Evolutionary conservation across 305 asterid species (phyloP).

Genomic region (Withania somnifera): DNA sequence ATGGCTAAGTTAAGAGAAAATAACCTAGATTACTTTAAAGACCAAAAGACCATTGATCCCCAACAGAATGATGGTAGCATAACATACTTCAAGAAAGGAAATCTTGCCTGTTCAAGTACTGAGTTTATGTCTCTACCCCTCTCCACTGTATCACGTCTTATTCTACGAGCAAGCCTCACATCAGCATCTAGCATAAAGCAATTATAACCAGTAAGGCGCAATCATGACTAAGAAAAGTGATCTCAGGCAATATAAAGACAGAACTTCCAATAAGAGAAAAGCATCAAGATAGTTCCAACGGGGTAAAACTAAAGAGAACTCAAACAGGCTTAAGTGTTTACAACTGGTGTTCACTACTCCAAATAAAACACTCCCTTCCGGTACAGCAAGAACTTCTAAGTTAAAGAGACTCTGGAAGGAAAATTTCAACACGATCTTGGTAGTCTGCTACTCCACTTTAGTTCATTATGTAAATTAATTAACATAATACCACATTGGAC

Average conservation of each 20-base stretch:
- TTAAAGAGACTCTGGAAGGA: background rate
- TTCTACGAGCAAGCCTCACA: slow-evolving; percentile 99
- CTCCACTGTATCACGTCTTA: slow-evolving; percentile 91
- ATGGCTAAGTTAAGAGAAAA: background rate
- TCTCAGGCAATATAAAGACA: background rate
- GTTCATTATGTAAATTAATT: background rate
- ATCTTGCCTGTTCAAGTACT: slow-evolving; percentile 86
- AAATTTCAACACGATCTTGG: background rate
- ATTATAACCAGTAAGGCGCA: slow-evolving; percentile 1
- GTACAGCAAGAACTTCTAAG: background rate
- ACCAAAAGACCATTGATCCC: background rate
- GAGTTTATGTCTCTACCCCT: slow-evolving; percentile 96
- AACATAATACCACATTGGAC: background rate
- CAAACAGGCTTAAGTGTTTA: background rate
- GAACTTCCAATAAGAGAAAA: background rate
- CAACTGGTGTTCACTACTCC: too few relatives aligned
- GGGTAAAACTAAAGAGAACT: background rate
- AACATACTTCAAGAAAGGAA: slow-evolving; percentile 1
- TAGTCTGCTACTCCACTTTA: background rate
- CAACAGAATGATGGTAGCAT: background rate
- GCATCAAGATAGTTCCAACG: background rate
- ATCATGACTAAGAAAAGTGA: background rate
- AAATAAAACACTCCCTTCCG: background rate
- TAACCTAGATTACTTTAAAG: background rate
- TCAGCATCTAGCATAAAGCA: slow-evolving; percentile 53